Conservation (phyloP, 495 filamentous ascomycete species). For the Tuber microsphaerosporum region DNA sequence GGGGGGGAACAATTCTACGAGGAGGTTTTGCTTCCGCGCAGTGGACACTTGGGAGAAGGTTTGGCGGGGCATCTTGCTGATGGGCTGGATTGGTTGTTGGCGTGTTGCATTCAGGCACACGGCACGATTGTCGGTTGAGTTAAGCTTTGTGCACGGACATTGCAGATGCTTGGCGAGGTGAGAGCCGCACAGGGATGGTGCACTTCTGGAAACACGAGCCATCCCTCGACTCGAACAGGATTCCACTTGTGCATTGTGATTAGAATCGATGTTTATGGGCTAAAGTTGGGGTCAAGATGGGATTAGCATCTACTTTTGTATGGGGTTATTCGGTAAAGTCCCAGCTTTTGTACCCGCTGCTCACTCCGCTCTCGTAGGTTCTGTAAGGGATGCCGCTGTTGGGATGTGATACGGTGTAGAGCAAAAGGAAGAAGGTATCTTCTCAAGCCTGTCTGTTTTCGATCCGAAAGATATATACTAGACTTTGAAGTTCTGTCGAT, state of each 20-base stretch:
- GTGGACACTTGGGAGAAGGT: constrained; percentile 19
- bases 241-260: neutral
- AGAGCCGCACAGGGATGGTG: neutral
- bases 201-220: neutral
- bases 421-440: too few relatives aligned
- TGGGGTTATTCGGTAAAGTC: neutral
- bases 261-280: neutral
- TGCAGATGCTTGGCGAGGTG: neutral
- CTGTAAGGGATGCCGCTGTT: neutral
- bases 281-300: neutral
- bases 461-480: too few relatives aligned
- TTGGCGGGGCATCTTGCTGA: constrained; percentile 21
- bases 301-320: neutral
- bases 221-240: neutral
- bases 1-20: constrained; percentile 64
- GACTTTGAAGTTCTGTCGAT: too few relatives aligned
- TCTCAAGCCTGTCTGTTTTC: too few relatives aligned
- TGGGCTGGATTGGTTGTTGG: neutral
- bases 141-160: neutral
- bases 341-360: neutral
- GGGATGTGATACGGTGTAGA: too few relatives aligned
- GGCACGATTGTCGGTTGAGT: neutral
- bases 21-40: constrained; percentile 53
- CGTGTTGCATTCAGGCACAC: neutral
- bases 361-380: neutral